A percentile compares a stretch with the other conserved stretches of the same genome.
Conservation (phyloP, 2,329 filamentous ascomycete genomes). For the Chrysosporium queenslandicum region DNA sequence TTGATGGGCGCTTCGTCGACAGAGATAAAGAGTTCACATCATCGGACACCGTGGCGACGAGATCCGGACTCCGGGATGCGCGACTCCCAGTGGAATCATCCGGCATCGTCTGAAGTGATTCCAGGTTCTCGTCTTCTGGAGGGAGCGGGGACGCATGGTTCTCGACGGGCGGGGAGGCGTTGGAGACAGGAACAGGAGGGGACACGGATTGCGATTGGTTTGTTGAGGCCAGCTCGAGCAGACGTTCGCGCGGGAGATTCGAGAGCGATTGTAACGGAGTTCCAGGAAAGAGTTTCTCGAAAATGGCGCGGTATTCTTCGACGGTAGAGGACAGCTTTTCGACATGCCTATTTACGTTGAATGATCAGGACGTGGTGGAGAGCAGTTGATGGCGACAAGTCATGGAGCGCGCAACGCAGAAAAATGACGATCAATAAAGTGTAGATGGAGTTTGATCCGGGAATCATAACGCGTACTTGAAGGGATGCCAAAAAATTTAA, state of each 20-base stretch:
- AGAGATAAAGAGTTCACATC: slow-evolving; percentile 60
- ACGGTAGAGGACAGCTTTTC: slow-evolving; percentile 55
- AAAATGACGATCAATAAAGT: neutral
- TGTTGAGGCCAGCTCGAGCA: slow-evolving; percentile 47
- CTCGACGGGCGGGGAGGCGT: slow-evolving; percentile 36
- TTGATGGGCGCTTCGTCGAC: slow-evolving; percentile 50
- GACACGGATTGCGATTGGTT: slow-evolving; percentile 31
- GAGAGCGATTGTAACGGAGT: slow-evolving; percentile 44
- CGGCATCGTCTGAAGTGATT: slow-evolving; percentile 60
- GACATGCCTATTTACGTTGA: slow-evolving; percentile 24
- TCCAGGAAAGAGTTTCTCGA: slow-evolving; percentile 55
- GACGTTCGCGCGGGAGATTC: slow-evolving; percentile 48
- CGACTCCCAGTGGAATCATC: slow-evolving; percentile 44
- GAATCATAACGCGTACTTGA: neutral
- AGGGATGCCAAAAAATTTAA: neutral
- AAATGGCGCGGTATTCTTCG: slow-evolving; percentile 55
- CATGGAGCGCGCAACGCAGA: neutral
- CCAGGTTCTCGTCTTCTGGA: slow-evolving; percentile 46
- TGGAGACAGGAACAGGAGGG: slow-evolving; percentile 30
- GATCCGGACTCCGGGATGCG: slow-evolving; percentile 45
- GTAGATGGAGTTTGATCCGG: neutral
- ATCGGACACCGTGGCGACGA: slow-evolving; percentile 55
- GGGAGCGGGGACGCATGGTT: slow-evolving; percentile 32
- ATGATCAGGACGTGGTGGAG: neutral
- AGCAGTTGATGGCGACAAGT: neutral